phyloP scores from a whole-genome alignment of 75 land plant genomes.

The Sequoia sempervirens region DNA sequence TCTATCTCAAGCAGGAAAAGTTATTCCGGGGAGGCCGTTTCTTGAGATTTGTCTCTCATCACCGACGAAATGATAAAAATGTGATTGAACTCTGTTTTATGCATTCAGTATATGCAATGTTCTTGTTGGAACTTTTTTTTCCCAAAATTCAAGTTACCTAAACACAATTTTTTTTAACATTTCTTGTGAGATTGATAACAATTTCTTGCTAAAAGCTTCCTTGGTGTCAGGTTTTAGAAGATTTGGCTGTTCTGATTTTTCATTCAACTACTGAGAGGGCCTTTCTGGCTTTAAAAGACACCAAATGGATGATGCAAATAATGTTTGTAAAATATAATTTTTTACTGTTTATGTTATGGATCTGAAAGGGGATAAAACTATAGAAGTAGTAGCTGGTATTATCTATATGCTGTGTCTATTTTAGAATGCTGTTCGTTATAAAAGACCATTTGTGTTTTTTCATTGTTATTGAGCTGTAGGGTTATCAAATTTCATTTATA shows the following conservation, averaged over 20 bases:
- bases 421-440: neutral
- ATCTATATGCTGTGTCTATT: neutral
- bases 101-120: neutral
- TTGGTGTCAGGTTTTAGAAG: neutral
- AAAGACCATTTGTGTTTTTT: neutral
- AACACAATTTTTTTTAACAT: neutral
- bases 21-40: neutral
- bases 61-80: neutral
- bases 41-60: neutral
- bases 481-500: neutral
- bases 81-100: slow-evolving; percentile 4
- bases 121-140: neutral
- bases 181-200: neutral
- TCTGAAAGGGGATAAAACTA: neutral
- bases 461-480: neutral
- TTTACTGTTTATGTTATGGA: neutral
- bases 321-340: neutral
- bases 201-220: neutral
- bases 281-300: neutral
- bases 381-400: neutral
- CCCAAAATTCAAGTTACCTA: neutral
- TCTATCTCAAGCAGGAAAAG: neutral
- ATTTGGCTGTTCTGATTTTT: neutral
- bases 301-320: neutral
- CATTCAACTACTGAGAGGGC: neutral